Evolutionary conservation across 2,329 filamentous ascomycete genomes (phyloP).

Genomic region (Fusarium dlaminii): DNA sequence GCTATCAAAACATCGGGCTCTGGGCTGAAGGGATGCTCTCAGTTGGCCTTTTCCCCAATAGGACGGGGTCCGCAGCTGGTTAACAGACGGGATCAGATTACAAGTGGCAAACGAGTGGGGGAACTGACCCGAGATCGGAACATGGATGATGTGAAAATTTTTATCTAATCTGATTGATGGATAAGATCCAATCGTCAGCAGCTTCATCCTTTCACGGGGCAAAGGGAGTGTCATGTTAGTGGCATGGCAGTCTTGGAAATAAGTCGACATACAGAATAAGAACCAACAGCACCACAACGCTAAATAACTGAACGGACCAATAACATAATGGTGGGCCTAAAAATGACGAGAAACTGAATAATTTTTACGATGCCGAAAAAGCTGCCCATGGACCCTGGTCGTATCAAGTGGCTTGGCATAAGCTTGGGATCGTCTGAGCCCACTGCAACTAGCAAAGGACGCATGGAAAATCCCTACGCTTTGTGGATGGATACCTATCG

Average conservation of each 20-base stretch:
- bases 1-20: neutral
- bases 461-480: neutral
- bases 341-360: neutral
- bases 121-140: constrained; percentile 32
- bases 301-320: neutral
- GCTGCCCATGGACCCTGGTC: constrained; percentile 1
- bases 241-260: neutral
- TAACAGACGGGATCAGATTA: constrained; percentile 9
- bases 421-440: constrained; percentile 19
- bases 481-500: neutral
- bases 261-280: neutral
- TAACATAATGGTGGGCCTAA: neutral
- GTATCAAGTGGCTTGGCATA: constrained; percentile 15
- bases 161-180: constrained; percentile 40
- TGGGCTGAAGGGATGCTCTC: constrained; percentile 7
- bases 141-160: constrained; percentile 11
- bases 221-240: neutral
- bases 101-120: constrained; percentile 27
- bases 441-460: constrained; percentile 6
- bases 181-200: constrained; percentile 29
- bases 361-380: neutral
- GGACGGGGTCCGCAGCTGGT: constrained; percentile 14
- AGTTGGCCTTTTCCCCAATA: constrained; percentile 17
- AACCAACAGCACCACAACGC: neutral
- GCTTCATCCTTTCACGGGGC: neutral